Evolutionary conservation across 2,329 filamentous ascomycete species (phyloP).

Genomic region (Aspergillus hiratsukae): DNA sequence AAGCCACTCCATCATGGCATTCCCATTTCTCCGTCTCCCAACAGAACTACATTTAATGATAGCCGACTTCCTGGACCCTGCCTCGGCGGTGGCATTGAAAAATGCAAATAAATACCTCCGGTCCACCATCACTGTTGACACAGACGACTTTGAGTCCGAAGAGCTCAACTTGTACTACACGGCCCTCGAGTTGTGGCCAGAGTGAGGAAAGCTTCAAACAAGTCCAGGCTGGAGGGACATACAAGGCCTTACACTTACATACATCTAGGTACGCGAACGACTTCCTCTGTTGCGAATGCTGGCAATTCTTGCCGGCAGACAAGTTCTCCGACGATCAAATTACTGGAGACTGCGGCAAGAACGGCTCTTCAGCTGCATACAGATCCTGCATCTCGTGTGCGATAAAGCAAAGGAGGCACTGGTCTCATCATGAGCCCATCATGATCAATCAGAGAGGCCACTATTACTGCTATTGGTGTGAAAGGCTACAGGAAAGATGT

Average conservation of each 20-base stretch:
- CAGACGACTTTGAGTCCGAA: neutral
- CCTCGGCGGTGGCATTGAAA: neutral
- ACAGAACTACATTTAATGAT: neutral
- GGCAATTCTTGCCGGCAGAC: neutral
- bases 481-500: too few species aligned
- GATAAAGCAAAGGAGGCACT: too few species aligned
- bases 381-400: neutral
- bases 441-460: too few species aligned
- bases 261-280: neutral
- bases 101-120: neutral
- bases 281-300: neutral
- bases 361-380: rapidly evolving
- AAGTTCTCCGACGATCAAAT: neutral
- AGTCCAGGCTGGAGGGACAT: neutral
- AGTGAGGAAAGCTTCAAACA: neutral
- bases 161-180: rapidly evolving
- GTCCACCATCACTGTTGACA: neutral
- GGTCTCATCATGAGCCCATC: too few species aligned
- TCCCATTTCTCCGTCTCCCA: neutral
- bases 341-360: neutral
- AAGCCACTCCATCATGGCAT: neutral
- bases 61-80: neutral
- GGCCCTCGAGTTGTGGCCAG: neutral
- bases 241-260: too few species aligned
- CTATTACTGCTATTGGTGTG: too few species aligned